phyloP scores from a whole-genome alignment of 257 asterid genomes.

The Jasminum sambac region DNA sequence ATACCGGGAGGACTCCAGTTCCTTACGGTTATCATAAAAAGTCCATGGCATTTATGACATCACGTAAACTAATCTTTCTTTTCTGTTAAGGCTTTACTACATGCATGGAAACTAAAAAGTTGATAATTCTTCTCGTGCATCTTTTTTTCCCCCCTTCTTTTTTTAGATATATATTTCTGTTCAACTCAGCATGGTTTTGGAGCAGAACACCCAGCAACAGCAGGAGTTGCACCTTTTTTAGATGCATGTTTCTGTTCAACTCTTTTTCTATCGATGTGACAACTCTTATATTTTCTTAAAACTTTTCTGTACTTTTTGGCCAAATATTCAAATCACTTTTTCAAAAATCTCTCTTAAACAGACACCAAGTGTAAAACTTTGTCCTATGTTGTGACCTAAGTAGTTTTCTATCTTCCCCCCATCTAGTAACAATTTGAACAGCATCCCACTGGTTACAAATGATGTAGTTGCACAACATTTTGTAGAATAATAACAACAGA shows the following conservation, averaged over 20 bases:
- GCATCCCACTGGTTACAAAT: neutral
- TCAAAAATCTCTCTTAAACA: no score
- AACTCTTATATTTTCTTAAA: no score
- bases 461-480: neutral
- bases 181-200: neutral
- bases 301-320: no score
- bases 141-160: neutral
- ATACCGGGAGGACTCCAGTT: neutral
- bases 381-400: neutral
- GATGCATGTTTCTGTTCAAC: slow-evolving; percentile 5
- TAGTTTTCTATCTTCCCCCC: neutral
- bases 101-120: slow-evolving; percentile 1
- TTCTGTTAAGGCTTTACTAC: neutral
- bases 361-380: neutral
- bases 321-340: no score
- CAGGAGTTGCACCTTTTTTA: neutral
- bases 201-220: no score
- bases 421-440: neutral
- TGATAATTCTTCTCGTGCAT: neutral
- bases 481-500: neutral
- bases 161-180: slow-evolving; percentile 9
- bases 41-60: neutral
- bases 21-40: neutral
- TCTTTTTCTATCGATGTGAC: neutral
- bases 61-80: neutral